These are phyloP conservation scores for Aspergillus coremiiformis DNA, from an alignment of 495 filamentous ascomycete genomes.

Conservation along the genomic window DNA sequence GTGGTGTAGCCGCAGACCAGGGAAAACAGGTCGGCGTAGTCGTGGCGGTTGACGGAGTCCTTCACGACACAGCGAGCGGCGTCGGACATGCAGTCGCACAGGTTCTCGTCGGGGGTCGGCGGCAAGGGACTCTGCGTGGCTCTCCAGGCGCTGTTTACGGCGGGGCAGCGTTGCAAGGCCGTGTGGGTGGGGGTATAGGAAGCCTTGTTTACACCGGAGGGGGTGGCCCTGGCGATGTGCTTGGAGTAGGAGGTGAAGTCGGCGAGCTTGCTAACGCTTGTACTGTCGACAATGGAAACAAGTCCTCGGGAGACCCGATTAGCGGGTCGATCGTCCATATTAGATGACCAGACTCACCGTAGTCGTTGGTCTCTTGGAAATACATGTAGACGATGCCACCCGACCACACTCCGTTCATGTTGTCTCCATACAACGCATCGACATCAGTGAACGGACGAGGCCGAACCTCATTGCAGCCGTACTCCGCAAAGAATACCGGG, in stretches of 20 bases:
- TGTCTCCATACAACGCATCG: constrained; percentile 63
- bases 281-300: constrained; percentile 57
- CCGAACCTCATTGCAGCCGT: constrained; percentile 78
- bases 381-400: constrained; percentile 98
- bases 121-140: constrained; percentile 61
- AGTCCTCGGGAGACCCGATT: constrained; percentile 41
- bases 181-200: constrained; percentile 76
- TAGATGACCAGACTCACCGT: constrained; percentile 46
- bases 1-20: constrained; percentile 60
- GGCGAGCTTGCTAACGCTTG: constrained; percentile 50
- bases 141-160: constrained; percentile 54
- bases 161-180: constrained; percentile 63
- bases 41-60: constrained; percentile 36
- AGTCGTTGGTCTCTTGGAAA: constrained; percentile 85
- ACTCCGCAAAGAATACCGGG: constrained; percentile 95
- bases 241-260: constrained; percentile 71
- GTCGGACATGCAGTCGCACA: constrained; percentile 78
- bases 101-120: constrained; percentile 62
- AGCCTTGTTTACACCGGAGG: constrained; percentile 53
- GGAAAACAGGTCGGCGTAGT: constrained; percentile 61
- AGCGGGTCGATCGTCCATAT: constrained; percentile 1
- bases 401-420: constrained; percentile 83
- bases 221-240: constrained; percentile 61
- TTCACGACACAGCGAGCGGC: constrained; percentile 63
- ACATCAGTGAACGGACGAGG: constrained; percentile 84